Evolutionary conservation across 2,329 filamentous ascomycete genomes (phyloP).

Genomic region (Apiospora sp.): DNA sequence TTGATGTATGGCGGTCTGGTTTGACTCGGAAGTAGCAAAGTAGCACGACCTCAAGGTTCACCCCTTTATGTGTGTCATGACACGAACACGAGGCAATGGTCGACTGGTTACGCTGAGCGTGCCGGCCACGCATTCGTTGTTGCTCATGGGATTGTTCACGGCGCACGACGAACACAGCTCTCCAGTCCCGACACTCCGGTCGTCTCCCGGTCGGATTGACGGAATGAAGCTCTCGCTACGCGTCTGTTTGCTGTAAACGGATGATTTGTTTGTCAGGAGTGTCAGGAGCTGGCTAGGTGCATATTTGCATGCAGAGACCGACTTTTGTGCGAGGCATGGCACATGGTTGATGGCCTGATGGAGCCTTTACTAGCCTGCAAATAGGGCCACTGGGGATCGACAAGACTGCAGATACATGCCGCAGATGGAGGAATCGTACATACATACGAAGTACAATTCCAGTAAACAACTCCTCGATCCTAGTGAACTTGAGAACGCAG

Average conservation of each 20-base stretch:
- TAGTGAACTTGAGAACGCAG: not conserved
- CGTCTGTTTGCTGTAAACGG: not conserved
- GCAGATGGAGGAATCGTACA: not conserved
- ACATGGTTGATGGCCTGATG: not conserved
- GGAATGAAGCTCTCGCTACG: not conserved
- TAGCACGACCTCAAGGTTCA: not conserved
- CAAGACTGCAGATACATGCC: not conserved
- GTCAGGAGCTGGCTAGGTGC: not conserved
- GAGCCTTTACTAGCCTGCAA: not conserved
- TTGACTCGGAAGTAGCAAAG: conserved; percentile 8
- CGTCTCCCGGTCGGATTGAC: not conserved
- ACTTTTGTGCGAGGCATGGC: not conserved
- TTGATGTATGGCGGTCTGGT: conserved; percentile 1
- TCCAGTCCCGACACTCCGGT: not conserved
- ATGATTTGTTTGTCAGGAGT: too few species aligned
- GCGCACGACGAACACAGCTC: not conserved
- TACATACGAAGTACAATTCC: too few species aligned
- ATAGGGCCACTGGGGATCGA: not conserved
- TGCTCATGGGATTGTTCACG: not conserved
- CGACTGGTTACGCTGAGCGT: not conserved
- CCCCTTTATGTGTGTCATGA: not conserved
- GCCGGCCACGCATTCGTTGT: not conserved
- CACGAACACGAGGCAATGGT: not conserved
- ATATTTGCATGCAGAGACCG: not conserved
- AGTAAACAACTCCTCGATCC: not conserved